phyloP scores from a whole-genome alignment of 225 moss, liverwort and hornwort genomes.

The Bryoerythrophyllum caledonicum region DNA sequence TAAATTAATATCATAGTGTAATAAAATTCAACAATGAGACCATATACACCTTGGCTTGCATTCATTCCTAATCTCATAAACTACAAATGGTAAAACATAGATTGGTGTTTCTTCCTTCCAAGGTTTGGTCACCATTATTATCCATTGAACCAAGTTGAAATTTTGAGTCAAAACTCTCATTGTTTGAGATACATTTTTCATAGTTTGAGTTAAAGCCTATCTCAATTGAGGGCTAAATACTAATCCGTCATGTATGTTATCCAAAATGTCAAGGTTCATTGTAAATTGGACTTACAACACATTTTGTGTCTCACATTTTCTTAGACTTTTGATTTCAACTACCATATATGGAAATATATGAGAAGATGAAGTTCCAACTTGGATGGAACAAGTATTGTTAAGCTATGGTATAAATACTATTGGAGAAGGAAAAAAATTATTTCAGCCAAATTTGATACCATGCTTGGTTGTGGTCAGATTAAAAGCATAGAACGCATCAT shows the following conservation, averaged over 20 bases:
- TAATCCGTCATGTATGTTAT: not conserved
- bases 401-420: not conserved
- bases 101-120: not conserved
- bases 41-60: not conserved
- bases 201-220: not conserved
- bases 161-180: not conserved
- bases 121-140: not conserved
- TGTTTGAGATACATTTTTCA: not conserved
- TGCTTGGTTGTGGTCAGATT: conserved; percentile 57
- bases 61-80: not conserved
- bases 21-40: not conserved
- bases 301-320: not conserved
- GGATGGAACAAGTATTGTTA: not conserved
- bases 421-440: not conserved
- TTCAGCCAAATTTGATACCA: conserved; percentile 9
- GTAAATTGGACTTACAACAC: not conserved
- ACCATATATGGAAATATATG: not conserved
- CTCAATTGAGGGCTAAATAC: not conserved
- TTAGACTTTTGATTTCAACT: not conserved
- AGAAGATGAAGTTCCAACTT: not conserved
- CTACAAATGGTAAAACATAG: not conserved
- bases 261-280: not conserved
- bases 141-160: not conserved
- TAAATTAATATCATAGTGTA: not conserved
- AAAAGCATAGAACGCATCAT: conserved; percentile 99